Base-by-base conservation (phyloP, 352 stramenopile genomes). In the Globisporangium rhizosaccharum region DNA sequence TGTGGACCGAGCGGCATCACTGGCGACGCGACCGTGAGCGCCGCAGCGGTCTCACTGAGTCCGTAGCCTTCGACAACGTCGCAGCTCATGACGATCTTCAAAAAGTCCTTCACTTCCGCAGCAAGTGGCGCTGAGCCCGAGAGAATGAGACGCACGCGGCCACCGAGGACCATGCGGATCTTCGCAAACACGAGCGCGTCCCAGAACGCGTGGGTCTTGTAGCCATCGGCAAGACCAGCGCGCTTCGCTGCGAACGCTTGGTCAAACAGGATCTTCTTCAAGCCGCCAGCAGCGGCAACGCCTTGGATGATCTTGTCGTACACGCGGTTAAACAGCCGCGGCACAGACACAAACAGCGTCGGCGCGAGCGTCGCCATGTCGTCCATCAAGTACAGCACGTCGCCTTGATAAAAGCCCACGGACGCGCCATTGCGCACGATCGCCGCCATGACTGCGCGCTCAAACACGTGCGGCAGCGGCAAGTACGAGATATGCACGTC, bases 401-500 rank as follows among this genome's bases (percentile, higher is more conserved):
- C 88, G 23, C 96, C 96, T 23, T 94, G 85, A 65, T 79, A 88
- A 52, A 87, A 88, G 0, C 76, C 51, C 82, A 83, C 39, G 72
- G 84, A 36, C 63, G 92, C 65, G 82, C 96, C 52, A 70, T 88
- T 61, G 64, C 79, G 71, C 90, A 94, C 17, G 75, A 98, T 79
- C 8, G 82, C 78, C 17, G 75, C 83, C 14, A 96, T 88, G 20
- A 98, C 82, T 9, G 88, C 77, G 14, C 96, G 81, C 75, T 99
- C 97, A 63, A 98, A 98, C 52, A 99, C 96, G 72, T 99, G 97
- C 1, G 96, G 84, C 48, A 99, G 67, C 12, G 96, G 97, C 59
- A 99, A 75, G 71, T 99, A 99, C 33, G 87, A 97, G 39, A 99
- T 74, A 66, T 99, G 94, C 28, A 97, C 78, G 69, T 98, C 94